Evolutionary conservation across 73 alveolate species (phyloP), one percentile per base, ranked within the genome.

Genomic region (Paramecium biaurelia): DNA sequence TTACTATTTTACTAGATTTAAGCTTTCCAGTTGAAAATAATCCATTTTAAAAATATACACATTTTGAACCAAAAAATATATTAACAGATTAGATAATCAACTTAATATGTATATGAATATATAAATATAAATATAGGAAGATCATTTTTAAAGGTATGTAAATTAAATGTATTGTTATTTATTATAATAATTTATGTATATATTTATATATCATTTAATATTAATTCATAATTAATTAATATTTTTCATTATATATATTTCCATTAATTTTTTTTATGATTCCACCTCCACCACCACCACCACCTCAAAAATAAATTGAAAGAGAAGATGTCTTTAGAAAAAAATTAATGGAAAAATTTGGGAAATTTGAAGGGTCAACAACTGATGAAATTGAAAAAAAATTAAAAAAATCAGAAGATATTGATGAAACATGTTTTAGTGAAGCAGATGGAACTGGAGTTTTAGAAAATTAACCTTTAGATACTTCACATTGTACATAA

Each of bases 251-350:
- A 53, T 53, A n/a, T 18, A 15, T n/a, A 53, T 53, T 18, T 53
- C 28, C 67, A 53, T 53, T 1, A 18, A 18, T 24, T 12, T 26
- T 30, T 7, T 21, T 67, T 12, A 79, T 79, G 90, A 79, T 30
- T n/a, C 90, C 90, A 43, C 56, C 90, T 79, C 56, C 47, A 11
- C 90, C 90, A 2, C 90, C 90, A 1, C 90, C 90, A 79, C 90
- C 90, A 5, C 90, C 90, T 14, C 70, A 49, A 2, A 43, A 38
- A 38, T 38, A 38, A 38, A 12, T 24, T 12, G 12, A 21, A 42
- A 79, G 43, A 45, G 42, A 30, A 18, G 90, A 79, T 45, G 76
- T 76, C 11, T 43, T 79, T 11, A 21, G 56, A 5, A 30, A 79
- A 15, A 79, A 47, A 26, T 15, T 41, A n/a, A 1, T 79, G 24